Evolutionary conservation across 805 yeast genomes (phyloP).

Genomic region (Monosporozyma unispora): DNA sequence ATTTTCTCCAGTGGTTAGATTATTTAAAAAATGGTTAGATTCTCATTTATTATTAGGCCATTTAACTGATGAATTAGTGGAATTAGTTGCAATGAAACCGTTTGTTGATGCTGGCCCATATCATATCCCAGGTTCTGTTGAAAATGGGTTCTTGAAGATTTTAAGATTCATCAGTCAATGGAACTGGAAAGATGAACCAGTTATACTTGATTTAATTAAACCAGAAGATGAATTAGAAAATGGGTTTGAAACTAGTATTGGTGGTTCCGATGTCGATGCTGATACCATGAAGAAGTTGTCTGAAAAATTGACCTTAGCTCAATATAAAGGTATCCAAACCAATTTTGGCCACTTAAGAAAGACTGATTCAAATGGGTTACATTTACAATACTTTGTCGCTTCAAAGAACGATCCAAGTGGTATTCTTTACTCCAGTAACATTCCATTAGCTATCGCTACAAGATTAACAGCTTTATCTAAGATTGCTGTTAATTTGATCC

Average conservation of each 20-base stretch:
- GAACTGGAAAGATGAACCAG: slow-evolving; percentile 91
- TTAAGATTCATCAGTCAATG: slow-evolving; percentile 65
- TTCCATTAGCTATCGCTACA: slow-evolving; percentile 68
- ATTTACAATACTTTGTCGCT: slow-evolving; percentile 73
- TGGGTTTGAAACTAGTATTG: slow-evolving; percentile 16
- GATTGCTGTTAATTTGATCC: slow-evolving; percentile 53
- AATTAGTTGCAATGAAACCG: slow-evolving; percentile 70
- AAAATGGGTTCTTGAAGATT: slow-evolving; percentile 71
- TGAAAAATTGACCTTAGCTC: slow-evolving; percentile 53
- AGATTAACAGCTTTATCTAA: slow-evolving; percentile 82
- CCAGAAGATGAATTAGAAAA: slow-evolving; percentile 35
- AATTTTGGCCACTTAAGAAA: slow-evolving; percentile 63
- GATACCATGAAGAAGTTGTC: slow-evolving; percentile 39
- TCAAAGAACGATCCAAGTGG: slow-evolving; percentile 84
- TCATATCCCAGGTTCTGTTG: slow-evolving; percentile 66
- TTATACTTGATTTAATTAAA: slow-evolving; percentile 67
- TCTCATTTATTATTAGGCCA: slow-evolving; percentile 67
- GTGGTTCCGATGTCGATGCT: slow-evolving; percentile 26
- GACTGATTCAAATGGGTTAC: slow-evolving; percentile 73
- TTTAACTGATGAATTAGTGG: slow-evolving; percentile 70
- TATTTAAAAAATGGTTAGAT: slow-evolving; percentile 86
- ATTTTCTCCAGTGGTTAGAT: slow-evolving; percentile 70
- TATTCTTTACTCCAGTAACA: slow-evolving; percentile 62
- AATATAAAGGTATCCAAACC: slow-evolving; percentile 51
- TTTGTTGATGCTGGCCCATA: slow-evolving; percentile 87